Base-by-base conservation (phyloP, 1,139 yeast genomes). In the Lodderomyces theae region DNA sequence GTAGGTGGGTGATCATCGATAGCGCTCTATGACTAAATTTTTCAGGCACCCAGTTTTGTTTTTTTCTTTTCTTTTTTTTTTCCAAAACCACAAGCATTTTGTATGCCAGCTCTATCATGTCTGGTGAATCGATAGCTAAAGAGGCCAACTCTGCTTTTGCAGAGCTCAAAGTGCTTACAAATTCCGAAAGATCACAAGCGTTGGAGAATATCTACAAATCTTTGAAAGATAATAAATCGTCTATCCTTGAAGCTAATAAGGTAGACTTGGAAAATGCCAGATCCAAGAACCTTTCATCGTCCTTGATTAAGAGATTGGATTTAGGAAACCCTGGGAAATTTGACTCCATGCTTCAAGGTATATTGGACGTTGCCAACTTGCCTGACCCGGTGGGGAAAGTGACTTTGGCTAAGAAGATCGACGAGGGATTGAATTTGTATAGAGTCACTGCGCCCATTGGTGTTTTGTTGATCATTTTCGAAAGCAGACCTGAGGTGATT, bases 401-500 rank as follows among this genome's bases (percentile, higher is more conserved):
- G 49, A 85, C 94, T 1, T 68, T 90, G 52, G 90, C 95, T 34
- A 80, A 83, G 32, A 79, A 87, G 60, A 69, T 94, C 31, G 99
- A 94, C 60, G 95, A 88, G 37, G 95, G 87, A 5, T 75, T 94
- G 51, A 84, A 82, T 41, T 69, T 94, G 47, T 85, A 81, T 61
- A 70, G 96, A 54, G 75, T 92, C 11, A 84, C 96, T 4, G 85
- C 96, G 23, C 98, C 98, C 12, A 89, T 94, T 7, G 99, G 99
- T 11, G 97, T 89, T 0, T 63, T 94, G 39, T 72, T 94, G 48
- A 90, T 94, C 38, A 94, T 94, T 45, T 94, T 94, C 58, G 99
- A 94, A 64, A 82, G 96, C 31, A 79, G 99, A 54, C 99, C 99
- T 23, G 99, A 94, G 60, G 98, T 94, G 12, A 92, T 94, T 67